A percentile compares a stretch with the other conserved stretches of the same genome.
These are phyloP conservation scores for Gossypium raimondii DNA, from an alignment of 345 rosid species.

Conservation along the genomic window DNA sequence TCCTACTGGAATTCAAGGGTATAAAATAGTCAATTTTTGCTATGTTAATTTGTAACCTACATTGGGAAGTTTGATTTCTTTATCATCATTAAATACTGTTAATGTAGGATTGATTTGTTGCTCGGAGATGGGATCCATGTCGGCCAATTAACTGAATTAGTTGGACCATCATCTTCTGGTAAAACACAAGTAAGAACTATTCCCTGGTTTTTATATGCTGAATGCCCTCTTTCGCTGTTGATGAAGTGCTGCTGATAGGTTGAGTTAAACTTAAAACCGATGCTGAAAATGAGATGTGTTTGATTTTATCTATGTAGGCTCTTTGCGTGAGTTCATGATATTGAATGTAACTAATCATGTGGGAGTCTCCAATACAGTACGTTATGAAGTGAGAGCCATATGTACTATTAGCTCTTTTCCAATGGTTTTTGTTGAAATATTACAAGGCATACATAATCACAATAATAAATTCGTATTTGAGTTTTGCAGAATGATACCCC, in stretches of 20 bases:
- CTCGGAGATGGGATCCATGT: constrained; percentile 61
- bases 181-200: constrained; percentile 67
- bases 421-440: too few relatives aligned
- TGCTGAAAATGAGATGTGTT: neutral
- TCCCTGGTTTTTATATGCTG: neutral
- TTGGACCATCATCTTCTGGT: constrained; percentile 86
- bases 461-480: too few relatives aligned
- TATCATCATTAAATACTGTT: neutral
- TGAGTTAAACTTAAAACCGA: neutral
- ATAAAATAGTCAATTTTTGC: neutral
- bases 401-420: neutral
- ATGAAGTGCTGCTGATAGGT: neutral
- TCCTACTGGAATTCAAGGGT: constrained; percentile 64
- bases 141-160: constrained; percentile 76
- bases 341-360: neutral
- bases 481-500: neutral
- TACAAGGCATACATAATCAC: too few relatives aligned
- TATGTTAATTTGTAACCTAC: neutral
- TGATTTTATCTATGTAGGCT: neutral
- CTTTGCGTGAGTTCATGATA: neutral
- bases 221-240: neutral
- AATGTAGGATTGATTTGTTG: constrained; percentile 55
- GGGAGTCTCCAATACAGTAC: neutral
- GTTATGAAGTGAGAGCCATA: neutral
- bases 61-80: neutral